These are phyloP conservation scores for Nematodospora anomalae DNA, from an alignment of 1,139 yeast species.

Conservation along the genomic window DNA sequence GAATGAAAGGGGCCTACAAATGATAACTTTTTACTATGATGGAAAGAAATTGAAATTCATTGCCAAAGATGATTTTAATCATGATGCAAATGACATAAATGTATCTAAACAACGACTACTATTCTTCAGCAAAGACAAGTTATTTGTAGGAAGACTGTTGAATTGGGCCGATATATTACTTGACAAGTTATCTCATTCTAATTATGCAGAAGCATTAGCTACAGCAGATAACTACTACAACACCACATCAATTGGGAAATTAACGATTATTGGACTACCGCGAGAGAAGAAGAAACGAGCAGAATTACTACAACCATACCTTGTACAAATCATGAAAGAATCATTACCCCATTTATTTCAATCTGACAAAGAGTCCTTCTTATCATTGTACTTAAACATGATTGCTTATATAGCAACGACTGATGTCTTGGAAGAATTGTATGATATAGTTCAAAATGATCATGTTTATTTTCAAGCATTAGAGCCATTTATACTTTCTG, in stretches of 20 bases:
- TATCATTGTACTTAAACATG: slow-evolving; percentile 15
- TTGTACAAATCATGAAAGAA: slow-evolving; percentile 56
- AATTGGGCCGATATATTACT: slow-evolving; percentile 74
- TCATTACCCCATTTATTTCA: slow-evolving; percentile 44
- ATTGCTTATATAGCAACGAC: slow-evolving; percentile 21
- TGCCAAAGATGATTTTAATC: slow-evolving; percentile 8
- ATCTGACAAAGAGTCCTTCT: slow-evolving; percentile 6
- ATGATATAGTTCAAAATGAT: slow-evolving; percentile 43
- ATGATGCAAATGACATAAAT: slow-evolving; percentile 19
- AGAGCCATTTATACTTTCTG: slow-evolving; percentile 50
- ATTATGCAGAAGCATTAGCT: slow-evolving; percentile 56
- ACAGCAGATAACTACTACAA: slow-evolving; percentile 55
- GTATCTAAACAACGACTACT: slow-evolving; percentile 27
- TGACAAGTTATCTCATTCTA: slow-evolving; percentile 46
- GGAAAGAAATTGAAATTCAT: slow-evolving; percentile 6
- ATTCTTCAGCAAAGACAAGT: slow-evolving; percentile 16
- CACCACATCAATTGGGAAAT: slow-evolving; percentile 45
- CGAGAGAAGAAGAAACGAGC: slow-evolving; percentile 42
- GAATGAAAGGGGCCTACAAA: not conserved
- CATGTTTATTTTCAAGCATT: slow-evolving; percentile 49
- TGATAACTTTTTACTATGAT: slow-evolving; percentile 13
- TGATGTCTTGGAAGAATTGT: slow-evolving; percentile 50
- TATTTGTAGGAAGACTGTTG: slow-evolving; percentile 55
- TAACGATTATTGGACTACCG: slow-evolving; percentile 57
- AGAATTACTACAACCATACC: slow-evolving; percentile 50